Percentiles rank a stretch among this genome's conserved stretches.
phyloP scores from a whole-genome alignment of 2,329 filamentous ascomycete genomes.

The Phyllosticta citrichinensis region DNA sequence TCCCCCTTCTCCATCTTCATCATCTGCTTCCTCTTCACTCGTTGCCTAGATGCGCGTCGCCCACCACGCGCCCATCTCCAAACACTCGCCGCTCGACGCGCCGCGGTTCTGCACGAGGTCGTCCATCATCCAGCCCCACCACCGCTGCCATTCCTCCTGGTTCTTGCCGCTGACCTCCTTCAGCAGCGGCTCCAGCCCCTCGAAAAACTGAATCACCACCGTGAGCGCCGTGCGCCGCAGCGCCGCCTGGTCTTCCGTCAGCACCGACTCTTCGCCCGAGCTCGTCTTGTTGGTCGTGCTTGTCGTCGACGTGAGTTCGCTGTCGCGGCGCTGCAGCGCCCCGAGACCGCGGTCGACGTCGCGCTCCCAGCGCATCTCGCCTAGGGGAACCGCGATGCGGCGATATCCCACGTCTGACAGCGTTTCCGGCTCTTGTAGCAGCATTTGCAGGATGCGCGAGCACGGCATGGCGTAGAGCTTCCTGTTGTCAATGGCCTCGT shows the following conservation, averaged over 20 bases:
- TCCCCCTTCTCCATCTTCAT: neutral
- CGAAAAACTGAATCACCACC: constrained; percentile 73
- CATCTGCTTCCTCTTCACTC: neutral
- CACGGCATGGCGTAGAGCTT: constrained; percentile 68
- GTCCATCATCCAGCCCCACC: constrained; percentile 79
- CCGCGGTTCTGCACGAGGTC: constrained; percentile 72
- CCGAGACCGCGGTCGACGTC: constrained; percentile 40
- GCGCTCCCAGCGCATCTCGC: constrained; percentile 78
- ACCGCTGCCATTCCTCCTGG: constrained; percentile 84
- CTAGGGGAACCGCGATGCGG: constrained; percentile 76
- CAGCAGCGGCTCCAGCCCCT: constrained; percentile 73
- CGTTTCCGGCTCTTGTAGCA: constrained; percentile 69
- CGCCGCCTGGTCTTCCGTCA: constrained; percentile 61
- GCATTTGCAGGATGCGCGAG: constrained; percentile 61
- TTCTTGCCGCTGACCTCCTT: constrained; percentile 77
- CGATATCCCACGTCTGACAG: constrained; percentile 61
- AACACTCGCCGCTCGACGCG: constrained; percentile 72
- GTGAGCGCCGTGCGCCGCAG: constrained; percentile 70
- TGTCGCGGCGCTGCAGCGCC: constrained; percentile 43
- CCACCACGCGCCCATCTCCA: constrained; percentile 60
- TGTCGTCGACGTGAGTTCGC: constrained; percentile 35
- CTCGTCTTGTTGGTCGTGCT: neutral
- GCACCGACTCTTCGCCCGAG: constrained; percentile 30
- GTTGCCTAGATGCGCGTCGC: constrained; percentile 42
- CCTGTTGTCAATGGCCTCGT: constrained; percentile 61